Percentiles rank a stretch among this genome's conserved stretches.
Evolutionary conservation across 441 rosid species (phyloP).

Genomic region (Flueggea neowawraea): DNA sequence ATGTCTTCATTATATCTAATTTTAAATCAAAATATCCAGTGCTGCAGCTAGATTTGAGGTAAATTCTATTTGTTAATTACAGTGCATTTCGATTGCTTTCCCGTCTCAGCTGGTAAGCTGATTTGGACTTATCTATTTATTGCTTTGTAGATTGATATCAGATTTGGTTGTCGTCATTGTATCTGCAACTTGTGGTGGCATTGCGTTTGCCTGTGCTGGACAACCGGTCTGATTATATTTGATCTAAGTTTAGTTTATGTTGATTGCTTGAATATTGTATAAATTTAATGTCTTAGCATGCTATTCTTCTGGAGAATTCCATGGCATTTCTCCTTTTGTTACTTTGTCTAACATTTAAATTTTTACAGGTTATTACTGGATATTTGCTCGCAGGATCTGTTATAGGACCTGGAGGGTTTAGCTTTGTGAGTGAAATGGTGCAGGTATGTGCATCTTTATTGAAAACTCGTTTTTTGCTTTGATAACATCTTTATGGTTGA

Average conservation of each 20-base stretch:
- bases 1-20: slow-evolving; percentile 90
- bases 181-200: slow-evolving; percentile 98
- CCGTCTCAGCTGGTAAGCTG: slow-evolving; percentile 13
- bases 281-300: slow-evolving; percentile 22
- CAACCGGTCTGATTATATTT: slow-evolving; percentile 72
- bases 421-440: slow-evolving; percentile 97
- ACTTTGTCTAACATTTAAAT: not conserved
- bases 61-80: slow-evolving; percentile 5
- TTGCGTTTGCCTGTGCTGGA: slow-evolving; percentile 99
- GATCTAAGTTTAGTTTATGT: slow-evolving; percentile 26
- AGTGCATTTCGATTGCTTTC: slow-evolving; percentile 4
- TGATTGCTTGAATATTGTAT: slow-evolving; percentile 24
- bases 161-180: slow-evolving; percentile 94
- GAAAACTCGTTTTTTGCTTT: no score
- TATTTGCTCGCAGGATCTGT: slow-evolving; percentile 91
- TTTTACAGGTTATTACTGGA: slow-evolving; percentile 87
- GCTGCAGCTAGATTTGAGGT: slow-evolving; percentile 90
- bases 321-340: slow-evolving; percentile 5
- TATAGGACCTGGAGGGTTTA: slow-evolving; percentile 96
- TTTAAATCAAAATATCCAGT: slow-evolving; percentile 90
- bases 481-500: no score
- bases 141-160: slow-evolving; percentile 72
- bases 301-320: slow-evolving; percentile 1
- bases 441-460: slow-evolving; percentile 53
- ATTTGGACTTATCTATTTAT: slow-evolving; percentile 12